phyloP scores from a whole-genome alignment of 345 rosid genomes.

The Heritiera fomes region DNA sequence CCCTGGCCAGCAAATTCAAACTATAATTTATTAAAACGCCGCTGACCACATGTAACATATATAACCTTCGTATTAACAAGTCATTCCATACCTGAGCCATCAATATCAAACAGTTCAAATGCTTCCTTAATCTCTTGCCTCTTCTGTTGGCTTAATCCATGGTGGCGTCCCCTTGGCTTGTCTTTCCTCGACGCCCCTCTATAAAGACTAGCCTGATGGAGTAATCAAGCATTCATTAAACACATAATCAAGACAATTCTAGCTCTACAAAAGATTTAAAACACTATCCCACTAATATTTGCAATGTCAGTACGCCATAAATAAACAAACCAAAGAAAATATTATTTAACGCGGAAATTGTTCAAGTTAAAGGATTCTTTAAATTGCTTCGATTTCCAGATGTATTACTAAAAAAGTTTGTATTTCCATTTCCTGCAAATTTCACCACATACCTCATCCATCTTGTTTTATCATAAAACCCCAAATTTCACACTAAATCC shows the following conservation, averaged over 20 bases:
- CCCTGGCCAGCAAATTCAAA: constrained; percentile 36
- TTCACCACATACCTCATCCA: background rate
- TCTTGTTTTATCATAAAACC: background rate
- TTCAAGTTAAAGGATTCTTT: background rate
- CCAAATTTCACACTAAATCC: background rate
- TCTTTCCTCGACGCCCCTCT: constrained; percentile 64
- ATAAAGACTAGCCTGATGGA: constrained; percentile 46
- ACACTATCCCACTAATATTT: background rate
- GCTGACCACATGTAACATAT: background rate
- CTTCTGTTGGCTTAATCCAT: constrained; percentile 69
- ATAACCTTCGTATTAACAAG: background rate
- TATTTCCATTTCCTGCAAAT: background rate
- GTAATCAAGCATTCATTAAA: background rate
- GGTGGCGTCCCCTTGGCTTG: constrained; percentile 71
- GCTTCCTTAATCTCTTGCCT: constrained; percentile 92
- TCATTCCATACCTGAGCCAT: constrained; percentile 68
- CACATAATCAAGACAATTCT: background rate
- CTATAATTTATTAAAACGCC: constrained; percentile 9
- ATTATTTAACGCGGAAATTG: background rate
- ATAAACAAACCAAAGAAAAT: background rate
- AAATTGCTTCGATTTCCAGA: background rate
- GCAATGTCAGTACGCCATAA: background rate
- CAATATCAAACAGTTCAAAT: constrained; percentile 88
- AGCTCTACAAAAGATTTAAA: background rate
- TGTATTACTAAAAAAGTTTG: background rate